Base-by-base conservation (phyloP, 2,329 filamentous ascomycete species). In the Trichoderma sp. region DNA sequence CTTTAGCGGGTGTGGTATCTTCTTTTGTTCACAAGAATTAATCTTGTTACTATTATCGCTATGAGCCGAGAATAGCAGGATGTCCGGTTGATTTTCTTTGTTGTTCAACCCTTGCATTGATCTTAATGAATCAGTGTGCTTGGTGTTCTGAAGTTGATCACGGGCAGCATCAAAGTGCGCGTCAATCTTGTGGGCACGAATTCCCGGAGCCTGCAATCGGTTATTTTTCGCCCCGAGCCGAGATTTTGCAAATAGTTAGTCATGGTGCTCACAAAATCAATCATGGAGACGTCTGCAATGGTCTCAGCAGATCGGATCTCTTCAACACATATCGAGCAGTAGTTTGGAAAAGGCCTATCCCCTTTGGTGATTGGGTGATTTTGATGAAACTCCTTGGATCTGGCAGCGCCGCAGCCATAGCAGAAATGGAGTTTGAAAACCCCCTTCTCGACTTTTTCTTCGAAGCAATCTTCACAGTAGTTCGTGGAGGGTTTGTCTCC, bases 371-470 rank as follows among this genome's bases (percentile, higher is more conserved):
- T 67, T 3, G 73, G 71, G 35, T 75, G 61, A 8, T 58, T 64
- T 5, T 70, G 64, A 5, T 76, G 74, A 57, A 75, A 76, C 4
- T 50, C 56, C 35, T 71, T 74, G 15, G 75, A 76, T 45, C 74
- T 66, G 4, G 69, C 74, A 25, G 70, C 69, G 7, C 75, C 75
- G 50, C 75, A 76, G 12, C 74, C 70, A n/a, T 72, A 80, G 72
- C 84, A 86, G 22, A 84, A 78, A 64, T 82, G 81, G 42, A 75
- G 34, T 9, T 73, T 70, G 10, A 72, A 69, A 35, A 74, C 57
- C 1, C 72, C 73, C 29, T 71, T 69, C 4, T 70, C 64, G 8
- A 75, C 70, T 22, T 64, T 71, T n/a, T 67, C 67, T 45, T 76
- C 71, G 42, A 77, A 76, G 67, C 80, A 81, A 6, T 70, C 69